Conservation (phyloP, 106 monocot species). For the Agapanthus africanus region DNA sequence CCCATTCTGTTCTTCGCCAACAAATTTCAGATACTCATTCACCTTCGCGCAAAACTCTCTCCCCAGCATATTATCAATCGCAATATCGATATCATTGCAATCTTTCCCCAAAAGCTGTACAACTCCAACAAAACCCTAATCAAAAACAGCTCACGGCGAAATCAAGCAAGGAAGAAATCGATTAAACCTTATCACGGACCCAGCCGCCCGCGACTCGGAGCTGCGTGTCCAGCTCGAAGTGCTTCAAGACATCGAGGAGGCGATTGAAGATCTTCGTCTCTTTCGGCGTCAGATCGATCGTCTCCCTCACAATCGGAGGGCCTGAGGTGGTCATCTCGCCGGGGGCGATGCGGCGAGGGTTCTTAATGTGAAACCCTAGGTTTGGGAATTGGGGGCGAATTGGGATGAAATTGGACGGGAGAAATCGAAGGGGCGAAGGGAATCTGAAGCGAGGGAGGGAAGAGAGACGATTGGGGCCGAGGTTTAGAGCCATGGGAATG, state of each 20-base stretch:
- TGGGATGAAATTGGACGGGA: too few relatives aligned
- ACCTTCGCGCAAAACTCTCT: constrained; percentile 84
- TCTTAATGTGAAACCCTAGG: too few relatives aligned
- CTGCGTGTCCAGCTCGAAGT: constrained; percentile 66
- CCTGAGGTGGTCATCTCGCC: too few relatives aligned
- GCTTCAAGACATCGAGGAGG: constrained; percentile 58
- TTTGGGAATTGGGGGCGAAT: too few relatives aligned
- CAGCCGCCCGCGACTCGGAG: constrained; percentile 93
- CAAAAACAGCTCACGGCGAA: too few relatives aligned
- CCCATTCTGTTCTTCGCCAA: constrained; percentile 49
- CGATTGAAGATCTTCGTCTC: constrained; percentile 77
- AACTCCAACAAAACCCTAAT: too few relatives aligned
- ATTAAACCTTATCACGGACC: constrained; percentile 86
- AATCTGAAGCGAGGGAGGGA: too few relatives aligned
- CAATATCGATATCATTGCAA: constrained; percentile 90
- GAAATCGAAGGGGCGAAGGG: too few relatives aligned
- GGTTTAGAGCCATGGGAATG: too few relatives aligned
- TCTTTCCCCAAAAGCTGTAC: constrained; percentile 74
- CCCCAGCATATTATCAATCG: constrained; percentile 85
- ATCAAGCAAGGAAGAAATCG: not conserved
- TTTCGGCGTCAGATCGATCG: constrained; percentile 56
- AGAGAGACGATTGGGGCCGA: too few relatives aligned
- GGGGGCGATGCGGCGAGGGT: too few relatives aligned
- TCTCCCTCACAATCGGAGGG: constrained; percentile 53
- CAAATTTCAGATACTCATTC: constrained; percentile 45